Evolutionary conservation across 176 grass and related monocot genomes (phyloP), one percentile per base, ranked within the genome.

Genomic region (Avena sativa): DNA sequence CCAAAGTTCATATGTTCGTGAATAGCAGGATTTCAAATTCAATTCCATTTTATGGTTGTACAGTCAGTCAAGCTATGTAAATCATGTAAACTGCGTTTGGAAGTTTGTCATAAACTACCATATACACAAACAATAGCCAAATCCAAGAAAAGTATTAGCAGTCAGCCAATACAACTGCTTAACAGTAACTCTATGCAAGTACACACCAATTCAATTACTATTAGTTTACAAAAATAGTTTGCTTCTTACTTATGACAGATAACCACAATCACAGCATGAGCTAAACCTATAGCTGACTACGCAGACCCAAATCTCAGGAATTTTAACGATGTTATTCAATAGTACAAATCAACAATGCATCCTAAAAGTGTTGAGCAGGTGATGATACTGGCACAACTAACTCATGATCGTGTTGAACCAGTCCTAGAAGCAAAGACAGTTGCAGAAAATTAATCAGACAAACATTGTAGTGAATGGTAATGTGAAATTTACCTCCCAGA

Each of bases 401-500:
- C 66, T 19, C 32, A 69, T 4, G 60, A 51, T 69, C 23, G 74
- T 56, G 25, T 20, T 28, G 64, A 19, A 49, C 38, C 0, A 25
- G 6, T 32, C 38, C 14, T 49, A 60, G 32, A 46, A 21, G 12
- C 14, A 21, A 79, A 83, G 12, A 9, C 8, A 30, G 32, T 74
- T 74, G 74, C 17, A 11, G 34, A 44, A 4, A 81, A 78, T 5
- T 69, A 88, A 78, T 17, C 55, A 76, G 32, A 71, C 10, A 88
- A 88, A 70, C 15, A 84, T 12, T 38, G 17, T 12, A 59, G 40
- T 19, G 19, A 19, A 51, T 65, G 36, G 48, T 21, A 7, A 38
- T 48, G 3, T 13, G 13, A 61, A 89, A 21, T 36, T 79, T 76
- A 90, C 91, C 88, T 80, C 74, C 90, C 49, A 59, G 36, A 28